Conservation (phyloP, 2,329 filamentous ascomycete genomes). For the Neophaeococcomyces mojaviensis region DNA sequence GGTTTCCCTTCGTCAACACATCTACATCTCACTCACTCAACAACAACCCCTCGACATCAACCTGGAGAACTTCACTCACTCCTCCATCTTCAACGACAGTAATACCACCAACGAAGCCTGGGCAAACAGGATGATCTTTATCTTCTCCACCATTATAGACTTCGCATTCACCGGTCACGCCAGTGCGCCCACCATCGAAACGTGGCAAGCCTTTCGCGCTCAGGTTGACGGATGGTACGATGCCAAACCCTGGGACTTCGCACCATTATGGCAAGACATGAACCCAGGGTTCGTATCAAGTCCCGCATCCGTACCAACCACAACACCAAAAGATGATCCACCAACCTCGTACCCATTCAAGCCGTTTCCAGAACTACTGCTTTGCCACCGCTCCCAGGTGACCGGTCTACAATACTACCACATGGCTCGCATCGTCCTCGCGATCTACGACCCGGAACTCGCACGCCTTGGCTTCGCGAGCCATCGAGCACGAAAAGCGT, state of each 20-base stretch:
- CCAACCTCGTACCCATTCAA: neutral
- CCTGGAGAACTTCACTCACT: conserved; percentile 33
- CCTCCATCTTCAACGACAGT: conserved; percentile 30
- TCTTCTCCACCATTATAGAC: conserved; percentile 33
- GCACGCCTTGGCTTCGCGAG: conserved; percentile 22
- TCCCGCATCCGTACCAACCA: neutral
- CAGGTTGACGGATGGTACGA: conserved; percentile 10
- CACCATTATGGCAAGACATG: conserved; percentile 11
- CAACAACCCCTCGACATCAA: conserved; percentile 32
- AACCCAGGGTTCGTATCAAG: neutral
- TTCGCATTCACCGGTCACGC: conserved; percentile 8
- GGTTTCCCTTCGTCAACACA: conserved; percentile 36
- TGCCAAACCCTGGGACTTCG: conserved; percentile 17
- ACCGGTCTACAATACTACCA: conserved; percentile 36
- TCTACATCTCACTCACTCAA: conserved; percentile 34
- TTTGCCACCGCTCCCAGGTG: conserved; percentile 14
- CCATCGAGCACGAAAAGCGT: conserved; percentile 9
- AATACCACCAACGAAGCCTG: conserved; percentile 30
- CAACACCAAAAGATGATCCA: neutral
- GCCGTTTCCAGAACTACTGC: conserved; percentile 12
- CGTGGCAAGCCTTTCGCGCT: conserved; percentile 12
- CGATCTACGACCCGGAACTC: conserved; percentile 37
- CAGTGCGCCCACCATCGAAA: conserved; percentile 7
- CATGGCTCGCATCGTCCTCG: conserved; percentile 36
- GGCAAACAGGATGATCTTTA: conserved; percentile 32